A percentile compares a stretch with the other conserved stretches of the same genome.
Conservation (phyloP, 768 basidiomycete genomes). For the Hortiboletus campestris region DNA sequence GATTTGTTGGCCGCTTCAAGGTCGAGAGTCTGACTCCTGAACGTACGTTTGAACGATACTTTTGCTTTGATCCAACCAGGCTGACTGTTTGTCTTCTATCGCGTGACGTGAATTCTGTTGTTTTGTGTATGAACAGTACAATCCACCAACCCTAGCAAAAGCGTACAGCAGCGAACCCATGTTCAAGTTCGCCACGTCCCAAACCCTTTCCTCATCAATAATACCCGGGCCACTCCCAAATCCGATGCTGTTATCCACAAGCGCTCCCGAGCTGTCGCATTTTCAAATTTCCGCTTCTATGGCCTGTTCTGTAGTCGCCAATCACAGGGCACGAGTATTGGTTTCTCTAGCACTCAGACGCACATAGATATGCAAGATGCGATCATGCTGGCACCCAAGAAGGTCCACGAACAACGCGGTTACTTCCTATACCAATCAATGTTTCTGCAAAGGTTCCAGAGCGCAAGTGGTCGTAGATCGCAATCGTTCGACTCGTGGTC, state of each 20-base stretch:
- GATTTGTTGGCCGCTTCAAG: conserved; percentile 60
- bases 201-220: conserved; percentile 44
- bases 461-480: conserved; percentile 8
- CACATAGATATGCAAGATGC: conserved; percentile 30
- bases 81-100: neutral
- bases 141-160: conserved; percentile 50
- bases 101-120: neutral
- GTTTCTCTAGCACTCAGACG: conserved; percentile 15
- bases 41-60: conserved; percentile 26
- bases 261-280: conserved; percentile 75
- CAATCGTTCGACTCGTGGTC: conserved; percentile 13
- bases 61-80: conserved; percentile 19
- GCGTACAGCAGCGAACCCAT: conserved; percentile 66
- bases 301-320: conserved; percentile 19
- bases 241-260: conserved; percentile 74
- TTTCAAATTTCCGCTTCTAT: conserved; percentile 73
- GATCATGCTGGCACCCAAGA: conserved; percentile 68
- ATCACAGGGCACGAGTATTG: neutral
- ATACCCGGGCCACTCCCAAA: conserved; percentile 47
- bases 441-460: conserved; percentile 6
- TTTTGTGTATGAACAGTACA: conserved; percentile 26
- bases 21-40: conserved; percentile 46
- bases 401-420: conserved; percentile 73
- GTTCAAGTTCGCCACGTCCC: conserved; percentile 55
- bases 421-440: conserved; percentile 51